phyloP scores from a whole-genome alignment of 2,329 filamentous ascomycete species.

The Trichoderma semiorbis region DNA sequence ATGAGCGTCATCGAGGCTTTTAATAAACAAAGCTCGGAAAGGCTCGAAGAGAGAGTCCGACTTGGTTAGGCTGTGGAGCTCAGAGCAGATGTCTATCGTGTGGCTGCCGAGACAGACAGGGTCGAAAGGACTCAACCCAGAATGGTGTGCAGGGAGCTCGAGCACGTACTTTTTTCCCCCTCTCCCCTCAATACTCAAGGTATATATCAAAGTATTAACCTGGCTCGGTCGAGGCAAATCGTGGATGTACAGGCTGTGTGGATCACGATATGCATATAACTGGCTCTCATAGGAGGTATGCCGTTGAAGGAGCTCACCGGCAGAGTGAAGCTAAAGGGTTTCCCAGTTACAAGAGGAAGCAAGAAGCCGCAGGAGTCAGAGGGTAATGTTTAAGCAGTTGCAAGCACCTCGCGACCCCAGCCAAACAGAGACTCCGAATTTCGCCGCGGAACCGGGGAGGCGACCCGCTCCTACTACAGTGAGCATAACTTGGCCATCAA shows the following conservation, averaged over 20 bases:
- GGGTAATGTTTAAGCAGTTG: constrained; percentile 23
- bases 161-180: constrained; percentile 29
- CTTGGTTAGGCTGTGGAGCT: neutral
- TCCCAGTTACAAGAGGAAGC: constrained; percentile 26
- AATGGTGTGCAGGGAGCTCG: constrained; percentile 32
- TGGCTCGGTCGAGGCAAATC: constrained; percentile 6
- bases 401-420: constrained; percentile 26
- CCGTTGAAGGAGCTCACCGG: constrained; percentile 1
- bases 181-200: constrained; percentile 19
- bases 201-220: constrained; percentile 16
- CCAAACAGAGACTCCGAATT: constrained; percentile 28
- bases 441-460: constrained; percentile 18
- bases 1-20: neutral
- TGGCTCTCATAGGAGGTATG: neutral
- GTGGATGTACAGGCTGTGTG: constrained; percentile 15
- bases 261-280: constrained; percentile 8
- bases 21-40: constrained; percentile 2
- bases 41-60: neutral
- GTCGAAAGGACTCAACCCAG: constrained; percentile 35
- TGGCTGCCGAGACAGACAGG: constrained; percentile 47
- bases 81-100: constrained; percentile 30
- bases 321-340: constrained; percentile 1
- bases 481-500: constrained; percentile 20
- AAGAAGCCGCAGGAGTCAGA: constrained; percentile 32
- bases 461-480: constrained; percentile 22